A percentile compares a stretch with the other conserved stretches of the same genome.
Conservation (phyloP, 192 early-diverging fungal genomes). For the Gigaspora rosea region DNA sequence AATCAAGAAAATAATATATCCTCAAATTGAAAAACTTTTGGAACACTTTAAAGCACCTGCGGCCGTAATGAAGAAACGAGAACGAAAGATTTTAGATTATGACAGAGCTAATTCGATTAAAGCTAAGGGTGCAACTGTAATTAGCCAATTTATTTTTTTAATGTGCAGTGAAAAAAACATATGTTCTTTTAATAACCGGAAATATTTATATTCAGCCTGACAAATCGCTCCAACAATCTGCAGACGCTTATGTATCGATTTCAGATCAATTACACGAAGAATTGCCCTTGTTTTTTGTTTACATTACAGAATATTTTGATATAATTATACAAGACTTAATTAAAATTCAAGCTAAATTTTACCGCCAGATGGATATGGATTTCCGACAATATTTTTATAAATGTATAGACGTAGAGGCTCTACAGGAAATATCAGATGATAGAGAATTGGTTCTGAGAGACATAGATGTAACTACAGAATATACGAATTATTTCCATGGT, state of each 20-base stretch:
- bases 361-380: conserved; percentile 48
- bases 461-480: conserved; percentile 43
- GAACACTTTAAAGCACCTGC: conserved; percentile 62
- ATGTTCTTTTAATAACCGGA: too few species aligned
- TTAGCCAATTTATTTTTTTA: neutral
- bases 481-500: conserved; percentile 28
- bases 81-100: conserved; percentile 72
- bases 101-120: conserved; percentile 64
- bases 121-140: conserved; percentile 59
- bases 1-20: conserved; percentile 46
- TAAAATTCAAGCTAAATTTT: conserved; percentile 54
- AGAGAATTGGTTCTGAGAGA: conserved; percentile 25
- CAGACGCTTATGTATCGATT: conserved; percentile 64
- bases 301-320: conserved; percentile 64
- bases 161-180: too few species aligned
- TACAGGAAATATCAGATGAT: conserved; percentile 34
- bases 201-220: conserved; percentile 51
- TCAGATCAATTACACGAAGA: conserved; percentile 75
- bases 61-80: conserved; percentile 73
- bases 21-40: conserved; percentile 51
- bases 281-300: conserved; percentile 61
- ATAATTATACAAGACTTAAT: conserved; percentile 58
- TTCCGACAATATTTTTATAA: conserved; percentile 43
- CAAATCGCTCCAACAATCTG: conserved; percentile 65
- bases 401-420: conserved; percentile 34